phyloP scores from a whole-genome alignment of 495 filamentous ascomycete species.

The Bathelium albidoporum region DNA sequence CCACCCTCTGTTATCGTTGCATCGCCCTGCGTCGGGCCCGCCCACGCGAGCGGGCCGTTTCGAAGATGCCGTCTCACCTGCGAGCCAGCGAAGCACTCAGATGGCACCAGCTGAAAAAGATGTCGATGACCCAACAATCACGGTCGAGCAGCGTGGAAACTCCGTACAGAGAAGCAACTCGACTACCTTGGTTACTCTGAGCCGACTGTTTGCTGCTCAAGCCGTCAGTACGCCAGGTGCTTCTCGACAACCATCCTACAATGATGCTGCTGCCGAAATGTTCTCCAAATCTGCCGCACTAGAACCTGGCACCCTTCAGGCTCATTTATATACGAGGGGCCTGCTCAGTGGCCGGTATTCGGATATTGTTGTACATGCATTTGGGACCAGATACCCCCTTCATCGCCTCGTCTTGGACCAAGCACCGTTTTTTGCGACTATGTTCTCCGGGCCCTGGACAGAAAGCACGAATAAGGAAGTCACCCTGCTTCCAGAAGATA shows the following conservation, averaged over 20 bases:
- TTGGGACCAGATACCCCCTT: constrained; percentile 42
- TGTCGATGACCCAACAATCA: constrained; percentile 33
- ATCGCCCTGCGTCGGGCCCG: background rate
- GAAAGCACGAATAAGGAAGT: constrained; percentile 46
- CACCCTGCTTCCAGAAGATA: constrained; percentile 45
- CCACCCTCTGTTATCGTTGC: background rate
- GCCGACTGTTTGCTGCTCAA: constrained; percentile 28
- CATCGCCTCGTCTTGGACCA: constrained; percentile 50
- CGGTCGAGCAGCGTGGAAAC: constrained; percentile 16
- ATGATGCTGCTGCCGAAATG: constrained; percentile 13
- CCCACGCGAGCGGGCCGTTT: constrained; percentile 4
- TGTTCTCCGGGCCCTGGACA: constrained; percentile 48
- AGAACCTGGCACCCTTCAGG: constrained; percentile 39
- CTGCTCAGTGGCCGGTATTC: constrained; percentile 46
- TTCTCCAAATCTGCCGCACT: constrained; percentile 21
- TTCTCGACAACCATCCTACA: constrained; percentile 26
- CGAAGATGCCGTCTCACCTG: constrained; percentile 5
- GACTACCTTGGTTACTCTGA: constrained; percentile 27
- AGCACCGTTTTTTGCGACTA: constrained; percentile 48
- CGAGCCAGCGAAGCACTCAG: constrained; percentile 4
- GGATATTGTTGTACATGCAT: constrained; percentile 45
- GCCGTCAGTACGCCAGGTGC: constrained; percentile 15
- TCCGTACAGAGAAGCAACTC: constrained; percentile 17
- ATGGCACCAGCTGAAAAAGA: constrained; percentile 33
- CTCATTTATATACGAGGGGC: constrained; percentile 49